These are phyloP conservation scores for Halocafeteria seosinensis DNA, from an alignment of 108 stramenopile species.

Conservation along the genomic window DNA sequence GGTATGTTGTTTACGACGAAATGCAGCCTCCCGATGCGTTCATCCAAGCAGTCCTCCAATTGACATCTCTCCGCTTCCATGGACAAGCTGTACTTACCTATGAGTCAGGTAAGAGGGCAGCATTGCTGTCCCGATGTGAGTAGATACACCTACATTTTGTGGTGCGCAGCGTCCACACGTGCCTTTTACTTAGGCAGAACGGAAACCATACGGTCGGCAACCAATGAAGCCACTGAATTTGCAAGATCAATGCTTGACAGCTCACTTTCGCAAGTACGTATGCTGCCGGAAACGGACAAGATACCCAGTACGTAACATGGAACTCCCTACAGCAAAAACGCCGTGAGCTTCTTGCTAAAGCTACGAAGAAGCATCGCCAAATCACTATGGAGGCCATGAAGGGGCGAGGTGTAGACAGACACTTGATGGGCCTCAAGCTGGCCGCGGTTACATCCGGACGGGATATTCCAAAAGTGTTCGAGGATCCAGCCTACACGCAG, in stretches of 20 bases:
- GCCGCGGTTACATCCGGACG: neutral
- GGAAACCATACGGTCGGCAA: conserved; percentile 53
- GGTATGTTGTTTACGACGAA: too few species aligned
- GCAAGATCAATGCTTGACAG: conserved; percentile 30
- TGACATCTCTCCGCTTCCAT: conserved; percentile 55
- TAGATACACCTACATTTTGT: too few species aligned
- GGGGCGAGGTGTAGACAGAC: conserved; percentile 2
- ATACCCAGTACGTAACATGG: too few species aligned
- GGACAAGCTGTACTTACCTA: conserved; percentile 55
- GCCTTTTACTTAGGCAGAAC: conserved; percentile 56
- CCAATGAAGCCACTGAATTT: conserved; percentile 38
- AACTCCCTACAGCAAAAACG: too few species aligned
- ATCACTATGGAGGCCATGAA: neutral
- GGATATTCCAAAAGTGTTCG: neutral
- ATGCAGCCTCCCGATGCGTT: conserved; percentile 68
- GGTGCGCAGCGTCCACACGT: conserved; percentile 55
- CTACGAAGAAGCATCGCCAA: neutral
- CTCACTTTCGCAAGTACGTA: too few species aligned
- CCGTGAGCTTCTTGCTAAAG: neutral
- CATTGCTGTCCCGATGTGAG: too few species aligned
- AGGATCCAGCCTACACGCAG: neutral
- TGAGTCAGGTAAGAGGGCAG: too few species aligned
- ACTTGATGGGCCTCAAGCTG: neutral
- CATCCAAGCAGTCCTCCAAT: conserved; percentile 64
- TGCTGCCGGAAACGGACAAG: neutral